Percentiles rank a stretch among this genome's conserved stretches.
Evolutionary conservation across 129 eudicot species (phyloP).

Genomic region (Pittosporum tobira): DNA sequence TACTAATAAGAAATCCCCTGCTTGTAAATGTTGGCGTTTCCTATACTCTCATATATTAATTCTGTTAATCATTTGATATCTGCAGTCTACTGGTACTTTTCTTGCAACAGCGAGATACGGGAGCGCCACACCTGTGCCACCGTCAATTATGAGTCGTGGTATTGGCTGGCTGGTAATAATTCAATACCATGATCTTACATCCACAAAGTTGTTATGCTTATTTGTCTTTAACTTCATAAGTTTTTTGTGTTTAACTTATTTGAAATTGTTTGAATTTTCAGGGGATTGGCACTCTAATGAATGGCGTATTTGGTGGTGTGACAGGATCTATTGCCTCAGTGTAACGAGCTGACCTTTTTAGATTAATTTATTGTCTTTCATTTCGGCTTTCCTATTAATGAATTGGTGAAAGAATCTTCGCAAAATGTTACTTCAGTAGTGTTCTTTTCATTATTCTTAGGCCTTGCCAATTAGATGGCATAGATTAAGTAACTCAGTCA

Average conservation of each 20-base stretch:
- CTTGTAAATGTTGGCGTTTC: no score
- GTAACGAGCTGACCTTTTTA: slow-evolving; percentile 28
- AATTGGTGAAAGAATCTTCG: not conserved
- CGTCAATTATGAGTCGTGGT: slow-evolving; percentile 8
- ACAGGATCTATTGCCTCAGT: slow-evolving; percentile 53
- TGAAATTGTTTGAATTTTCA: slow-evolving; percentile 8
- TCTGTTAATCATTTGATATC: not conserved
- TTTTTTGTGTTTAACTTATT: not conserved
- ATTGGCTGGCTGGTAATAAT: slow-evolving; percentile 9
- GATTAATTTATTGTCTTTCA: not conserved
- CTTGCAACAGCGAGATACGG: slow-evolving; percentile 10
- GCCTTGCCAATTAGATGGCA: not conserved
- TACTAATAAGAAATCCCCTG: no score
- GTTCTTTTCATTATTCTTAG: not conserved
- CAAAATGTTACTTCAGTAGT: no score
- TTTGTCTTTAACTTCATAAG: not conserved
- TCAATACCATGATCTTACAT: not conserved
- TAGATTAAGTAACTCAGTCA: no score
- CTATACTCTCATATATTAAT: no score
- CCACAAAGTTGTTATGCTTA: not conserved
- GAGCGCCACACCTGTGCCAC: slow-evolving; percentile 10
- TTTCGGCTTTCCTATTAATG: not conserved
- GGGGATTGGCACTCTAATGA: slow-evolving; percentile 59
- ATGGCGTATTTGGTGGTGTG: slow-evolving; percentile 46
- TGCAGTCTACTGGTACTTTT: slow-evolving; percentile 56